A percentile compares a stretch with the other conserved stretches of the same genome.
Evolutionary conservation across 345 rosid genomes (phyloP).

Genomic region (Rhizophora mangle): DNA sequence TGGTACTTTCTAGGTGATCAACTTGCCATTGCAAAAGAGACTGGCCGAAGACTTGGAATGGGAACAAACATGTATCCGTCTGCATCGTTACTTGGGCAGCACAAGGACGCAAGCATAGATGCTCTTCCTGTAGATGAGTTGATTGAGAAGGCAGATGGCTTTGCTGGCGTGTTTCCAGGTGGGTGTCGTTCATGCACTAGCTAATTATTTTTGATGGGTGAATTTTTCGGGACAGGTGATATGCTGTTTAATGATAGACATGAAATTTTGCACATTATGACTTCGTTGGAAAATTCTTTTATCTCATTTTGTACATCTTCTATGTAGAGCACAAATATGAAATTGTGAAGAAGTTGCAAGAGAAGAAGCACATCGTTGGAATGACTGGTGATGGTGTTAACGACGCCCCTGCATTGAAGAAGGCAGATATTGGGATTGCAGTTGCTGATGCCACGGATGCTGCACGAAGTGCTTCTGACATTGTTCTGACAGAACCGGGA

Average conservation of each 20-base stretch:
- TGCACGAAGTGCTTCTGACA: constrained; percentile 76
- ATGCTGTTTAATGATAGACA: too few relatives aligned
- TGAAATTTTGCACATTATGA: too few relatives aligned
- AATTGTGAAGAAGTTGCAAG: constrained; percentile 91
- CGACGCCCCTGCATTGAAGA: constrained; percentile 93
- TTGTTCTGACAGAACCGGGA: constrained; percentile 79
- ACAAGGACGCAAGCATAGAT: constrained; percentile 61
- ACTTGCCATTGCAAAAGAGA: constrained; percentile 89
- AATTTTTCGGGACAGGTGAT: too few relatives aligned
- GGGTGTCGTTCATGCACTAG: neutral
- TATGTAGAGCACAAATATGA: constrained; percentile 85
- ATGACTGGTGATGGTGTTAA: constrained; percentile 99
- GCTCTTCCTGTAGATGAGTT: constrained; percentile 75
- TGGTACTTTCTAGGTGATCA: constrained; percentile 46
- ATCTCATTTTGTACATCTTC: neutral
- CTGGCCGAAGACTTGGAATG: constrained; percentile 94
- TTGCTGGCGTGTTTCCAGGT: constrained; percentile 98
- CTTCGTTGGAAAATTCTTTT: neutral
- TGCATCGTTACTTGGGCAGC: constrained; percentile 68
- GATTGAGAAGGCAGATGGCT: constrained; percentile 91
- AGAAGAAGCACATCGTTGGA: constrained; percentile 75
- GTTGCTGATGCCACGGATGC: constrained; percentile 95
- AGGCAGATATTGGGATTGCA: constrained; percentile 93
- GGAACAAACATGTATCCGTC: constrained; percentile 97
- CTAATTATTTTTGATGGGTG: too few relatives aligned